phyloP scores from a whole-genome alignment of 2,329 filamentous ascomycete genomes.

The Fusarium phyllophilum region DNA sequence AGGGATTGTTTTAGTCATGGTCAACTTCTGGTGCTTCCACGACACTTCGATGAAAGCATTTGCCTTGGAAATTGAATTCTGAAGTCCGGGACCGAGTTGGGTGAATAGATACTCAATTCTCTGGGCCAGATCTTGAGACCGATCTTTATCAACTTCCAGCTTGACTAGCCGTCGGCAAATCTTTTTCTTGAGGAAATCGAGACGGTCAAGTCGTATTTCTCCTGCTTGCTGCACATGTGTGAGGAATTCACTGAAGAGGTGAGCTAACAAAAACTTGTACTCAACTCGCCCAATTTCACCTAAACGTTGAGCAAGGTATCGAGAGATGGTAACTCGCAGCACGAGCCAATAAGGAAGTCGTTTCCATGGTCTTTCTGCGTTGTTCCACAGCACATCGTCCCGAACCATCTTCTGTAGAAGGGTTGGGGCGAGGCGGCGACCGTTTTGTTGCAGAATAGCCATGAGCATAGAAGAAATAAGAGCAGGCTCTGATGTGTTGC shows the following conservation, averaged over 20 bases:
- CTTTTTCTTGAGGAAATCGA: conserved; percentile 41
- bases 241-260: conserved; percentile 60
- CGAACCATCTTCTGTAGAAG: conserved; percentile 66
- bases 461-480: conserved; percentile 71
- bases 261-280: conserved; percentile 68
- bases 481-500: conserved; percentile 67
- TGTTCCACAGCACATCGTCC: conserved; percentile 67
- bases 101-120: conserved; percentile 34
- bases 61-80: conserved; percentile 12
- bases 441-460: conserved; percentile 68
- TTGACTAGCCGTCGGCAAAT: conserved; percentile 41
- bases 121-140: conserved; percentile 6
- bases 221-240: conserved; percentile 44
- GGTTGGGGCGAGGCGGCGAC: conserved; percentile 50
- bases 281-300: conserved; percentile 46
- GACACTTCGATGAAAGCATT: conserved; percentile 23
- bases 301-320: conserved; percentile 56
- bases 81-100: conserved; percentile 18
- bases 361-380: conserved; percentile 68
- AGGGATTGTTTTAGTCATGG: conserved; percentile 35
- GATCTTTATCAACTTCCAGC: conserved; percentile 35
- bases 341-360: conserved; percentile 71
- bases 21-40: conserved; percentile 36
- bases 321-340: conserved; percentile 67
- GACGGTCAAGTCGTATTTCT: conserved; percentile 23